A percentile compares a stretch with the other conserved stretches of the same genome.
These are phyloP conservation scores for Didymella lethalis DNA, from an alignment of 2,329 filamentous ascomycete species.

Conservation along the genomic window DNA sequence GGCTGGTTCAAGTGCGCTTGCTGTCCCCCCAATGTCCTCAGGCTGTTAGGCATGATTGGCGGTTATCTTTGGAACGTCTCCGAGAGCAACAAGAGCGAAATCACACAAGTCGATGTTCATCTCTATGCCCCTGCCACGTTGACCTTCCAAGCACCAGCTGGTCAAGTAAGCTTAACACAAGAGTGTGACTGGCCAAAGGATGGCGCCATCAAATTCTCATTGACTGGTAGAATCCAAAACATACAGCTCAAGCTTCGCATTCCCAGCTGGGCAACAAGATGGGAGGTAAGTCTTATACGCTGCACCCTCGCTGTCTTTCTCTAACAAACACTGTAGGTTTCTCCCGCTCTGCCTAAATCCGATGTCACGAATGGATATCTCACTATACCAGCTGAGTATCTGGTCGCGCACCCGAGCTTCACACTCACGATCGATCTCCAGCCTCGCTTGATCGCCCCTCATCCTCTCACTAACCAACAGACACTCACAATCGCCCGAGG, in stretches of 20 bases:
- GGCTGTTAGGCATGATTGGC: conserved; percentile 9
- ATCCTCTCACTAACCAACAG: conserved; percentile 10
- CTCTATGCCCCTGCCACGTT: conserved; percentile 3
- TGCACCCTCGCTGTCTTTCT: too few relatives aligned
- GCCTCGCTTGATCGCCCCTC: conserved; percentile 6
- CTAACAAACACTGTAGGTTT: neutral
- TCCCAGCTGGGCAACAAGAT: conserved; percentile 5
- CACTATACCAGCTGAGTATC: neutral
- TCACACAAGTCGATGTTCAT: conserved; percentile 7
- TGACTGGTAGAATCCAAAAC: neutral
- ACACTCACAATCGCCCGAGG: conserved; percentile 58
- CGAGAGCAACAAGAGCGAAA: neutral
- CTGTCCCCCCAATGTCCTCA: conserved; percentile 4
- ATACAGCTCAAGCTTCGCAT: conserved; percentile 9
- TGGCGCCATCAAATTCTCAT: conserved; percentile 1
- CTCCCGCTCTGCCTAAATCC: neutral
- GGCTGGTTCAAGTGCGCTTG: conserved; percentile 58
- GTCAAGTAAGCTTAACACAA: conserved; percentile 3
- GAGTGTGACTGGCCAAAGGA: conserved; percentile 7
- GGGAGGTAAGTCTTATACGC: neutral
- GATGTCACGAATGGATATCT: conserved; percentile 4
- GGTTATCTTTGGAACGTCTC: conserved; percentile 14
- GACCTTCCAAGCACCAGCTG: neutral
- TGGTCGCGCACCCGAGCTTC: neutral
- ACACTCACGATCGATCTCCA: neutral